Conservation (phyloP, 2,329 filamentous ascomycete species). For the Laburnicola sp. region DNA sequence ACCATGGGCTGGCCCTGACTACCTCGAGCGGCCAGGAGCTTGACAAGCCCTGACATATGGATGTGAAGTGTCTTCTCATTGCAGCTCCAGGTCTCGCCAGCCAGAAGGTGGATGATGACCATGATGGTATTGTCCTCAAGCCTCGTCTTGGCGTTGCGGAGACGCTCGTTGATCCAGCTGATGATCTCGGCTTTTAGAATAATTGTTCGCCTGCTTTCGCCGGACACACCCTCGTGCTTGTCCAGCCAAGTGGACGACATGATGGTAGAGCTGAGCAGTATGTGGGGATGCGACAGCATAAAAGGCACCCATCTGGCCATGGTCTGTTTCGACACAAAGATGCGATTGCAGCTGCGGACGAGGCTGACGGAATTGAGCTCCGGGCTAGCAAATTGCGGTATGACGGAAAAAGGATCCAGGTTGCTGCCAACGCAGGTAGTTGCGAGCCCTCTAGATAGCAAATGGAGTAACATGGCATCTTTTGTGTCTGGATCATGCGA, state of each 20-base stretch:
- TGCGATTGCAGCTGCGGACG: slow-evolving; percentile 25
- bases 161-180: slow-evolving; percentile 29
- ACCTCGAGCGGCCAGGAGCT: slow-evolving; percentile 28
- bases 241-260: slow-evolving; percentile 35
- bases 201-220: slow-evolving; percentile 31
- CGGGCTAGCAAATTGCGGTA: slow-evolving; percentile 25
- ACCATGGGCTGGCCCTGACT: slow-evolving; percentile 21
- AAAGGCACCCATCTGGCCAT: slow-evolving; percentile 31
- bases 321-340: slow-evolving; percentile 26
- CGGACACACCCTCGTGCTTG: slow-evolving; percentile 25
- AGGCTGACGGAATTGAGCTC: slow-evolving; percentile 23
- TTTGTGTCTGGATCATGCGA: slow-evolving; percentile 24
- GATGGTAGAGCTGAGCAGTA: slow-evolving; percentile 30
- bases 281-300: slow-evolving; percentile 30
- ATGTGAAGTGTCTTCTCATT: slow-evolving; percentile 30
- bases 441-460: slow-evolving; percentile 19
- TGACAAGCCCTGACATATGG: slow-evolving; percentile 31
- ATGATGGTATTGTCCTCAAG: slow-evolving; percentile 33
- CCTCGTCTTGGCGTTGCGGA: slow-evolving; percentile 13
- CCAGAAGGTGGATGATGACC: slow-evolving; percentile 35
- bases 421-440: slow-evolving; percentile 20
- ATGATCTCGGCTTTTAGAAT: slow-evolving; percentile 34
- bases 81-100: slow-evolving; percentile 37
- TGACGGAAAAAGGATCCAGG: slow-evolving; percentile 25
- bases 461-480: slow-evolving; percentile 21